These are phyloP conservation scores for Hericium coralloides DNA, from an alignment of 768 basidiomycete genomes.

Conservation along the genomic window DNA sequence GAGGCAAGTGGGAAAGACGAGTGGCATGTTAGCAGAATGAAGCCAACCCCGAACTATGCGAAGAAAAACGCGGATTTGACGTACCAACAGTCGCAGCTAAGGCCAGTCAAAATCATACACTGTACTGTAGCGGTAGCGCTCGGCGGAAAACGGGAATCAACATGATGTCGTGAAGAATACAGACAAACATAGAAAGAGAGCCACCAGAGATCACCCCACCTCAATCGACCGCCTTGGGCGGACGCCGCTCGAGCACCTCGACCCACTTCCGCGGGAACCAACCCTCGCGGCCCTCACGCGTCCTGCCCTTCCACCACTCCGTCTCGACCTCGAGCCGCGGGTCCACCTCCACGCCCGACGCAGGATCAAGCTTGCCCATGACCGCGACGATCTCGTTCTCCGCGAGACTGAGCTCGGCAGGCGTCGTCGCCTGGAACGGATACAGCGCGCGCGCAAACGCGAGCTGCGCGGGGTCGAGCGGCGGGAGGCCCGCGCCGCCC, in stretches of 20 bases:
- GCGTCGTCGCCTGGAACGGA: conserved; percentile 64
- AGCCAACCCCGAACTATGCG: too few species aligned
- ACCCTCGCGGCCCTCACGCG: conserved; percentile 83
- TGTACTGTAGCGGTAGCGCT: too few species aligned
- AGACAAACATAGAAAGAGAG: neutral
- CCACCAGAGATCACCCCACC: neutral
- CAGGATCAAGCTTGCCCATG: conserved; percentile 68
- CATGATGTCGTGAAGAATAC: neutral
- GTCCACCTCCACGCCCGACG: conserved; percentile 60
- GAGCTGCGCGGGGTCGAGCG: conserved; percentile 70
- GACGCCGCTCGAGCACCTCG: conserved; percentile 49
- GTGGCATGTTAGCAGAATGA: too few species aligned
- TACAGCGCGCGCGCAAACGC: conserved; percentile 80
- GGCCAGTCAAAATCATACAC: too few species aligned
- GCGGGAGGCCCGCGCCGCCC: conserved; percentile 35
- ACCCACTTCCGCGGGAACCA: conserved; percentile 96
- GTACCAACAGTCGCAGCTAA: too few species aligned
- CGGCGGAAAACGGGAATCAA: neutral
- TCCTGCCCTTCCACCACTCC: conserved; percentile 95
- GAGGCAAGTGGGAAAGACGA: too few species aligned
- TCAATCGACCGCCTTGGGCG: conserved; percentile 34
- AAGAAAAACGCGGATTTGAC: too few species aligned
- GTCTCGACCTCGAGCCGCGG: conserved; percentile 48
- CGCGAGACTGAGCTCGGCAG: conserved; percentile 71
- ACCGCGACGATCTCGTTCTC: conserved; percentile 93